These are phyloP conservation scores for Elsinoe arachidis DNA, from an alignment of 2,329 filamentous ascomycete genomes.

Conservation along the genomic window DNA sequence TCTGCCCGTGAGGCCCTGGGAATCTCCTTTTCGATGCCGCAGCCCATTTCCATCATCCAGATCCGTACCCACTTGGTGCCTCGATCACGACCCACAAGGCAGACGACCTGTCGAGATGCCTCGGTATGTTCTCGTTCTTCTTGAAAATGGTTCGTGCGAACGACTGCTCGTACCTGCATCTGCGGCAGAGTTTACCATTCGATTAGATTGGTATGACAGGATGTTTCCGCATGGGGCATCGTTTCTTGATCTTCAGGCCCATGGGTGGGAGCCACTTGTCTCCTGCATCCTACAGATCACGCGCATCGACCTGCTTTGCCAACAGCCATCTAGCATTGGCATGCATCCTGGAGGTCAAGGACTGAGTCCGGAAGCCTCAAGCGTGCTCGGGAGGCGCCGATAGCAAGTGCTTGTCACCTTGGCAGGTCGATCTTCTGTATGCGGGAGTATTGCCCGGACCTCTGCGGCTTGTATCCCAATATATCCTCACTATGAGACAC, in stretches of 20 bases:
- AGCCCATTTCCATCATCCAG: background rate
- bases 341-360: background rate
- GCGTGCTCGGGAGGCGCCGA: slow-evolving; percentile 8
- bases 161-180: background rate
- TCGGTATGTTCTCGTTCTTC: background rate
- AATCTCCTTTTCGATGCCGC: background rate
- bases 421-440: background rate
- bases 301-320: background rate
- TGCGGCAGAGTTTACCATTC: background rate
- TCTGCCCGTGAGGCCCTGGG: background rate
- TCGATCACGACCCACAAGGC: slow-evolving; percentile 1
- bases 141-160: background rate
- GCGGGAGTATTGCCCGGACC: background rate
- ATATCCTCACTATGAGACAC: slow-evolving; percentile 1
- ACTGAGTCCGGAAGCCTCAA: background rate
- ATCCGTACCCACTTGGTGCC: background rate
- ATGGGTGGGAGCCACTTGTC: background rate
- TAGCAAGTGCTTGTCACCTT: slow-evolving; percentile 5
- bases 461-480: background rate
- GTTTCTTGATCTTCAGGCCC: background rate
- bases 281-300: background rate
- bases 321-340: background rate
- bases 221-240: background rate
- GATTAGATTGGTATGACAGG: slow-evolving; percentile 7
- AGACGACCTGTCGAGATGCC: slow-evolving; percentile 2